phyloP scores from a whole-genome alignment of 208 protist genomes.

The Crithidia thermophila region DNA sequence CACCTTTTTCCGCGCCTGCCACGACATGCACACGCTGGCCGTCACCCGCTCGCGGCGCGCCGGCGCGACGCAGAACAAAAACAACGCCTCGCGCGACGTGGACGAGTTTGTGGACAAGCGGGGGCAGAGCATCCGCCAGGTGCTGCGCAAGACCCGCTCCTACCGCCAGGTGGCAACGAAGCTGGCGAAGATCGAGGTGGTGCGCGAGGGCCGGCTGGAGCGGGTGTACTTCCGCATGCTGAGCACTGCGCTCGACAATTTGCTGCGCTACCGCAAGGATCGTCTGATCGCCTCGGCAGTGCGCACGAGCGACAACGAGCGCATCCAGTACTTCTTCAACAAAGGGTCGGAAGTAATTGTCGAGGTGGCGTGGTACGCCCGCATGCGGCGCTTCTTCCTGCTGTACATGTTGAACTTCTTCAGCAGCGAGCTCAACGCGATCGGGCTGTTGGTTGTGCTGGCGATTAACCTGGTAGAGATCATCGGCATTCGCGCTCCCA shows the following conservation, averaged over 20 bases:
- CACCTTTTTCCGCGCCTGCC: conserved; percentile 61
- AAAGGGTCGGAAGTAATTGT: conserved; percentile 41
- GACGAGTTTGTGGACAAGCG: conserved; percentile 59
- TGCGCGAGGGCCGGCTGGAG: conserved; percentile 55
- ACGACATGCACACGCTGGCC: conserved; percentile 58
- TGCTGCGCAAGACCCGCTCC: conserved; percentile 41
- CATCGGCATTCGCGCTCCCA: conserved; percentile 40
- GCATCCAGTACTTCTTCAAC: conserved; percentile 63
- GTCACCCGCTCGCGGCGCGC: conserved; percentile 3
- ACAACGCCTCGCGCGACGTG: neutral
- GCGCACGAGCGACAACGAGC: conserved; percentile 64
- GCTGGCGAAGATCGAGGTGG: conserved; percentile 66
- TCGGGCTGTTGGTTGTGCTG: conserved; percentile 48
- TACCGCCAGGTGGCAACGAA: conserved; percentile 45
- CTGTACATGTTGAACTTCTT: conserved; percentile 51
- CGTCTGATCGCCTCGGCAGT: conserved; percentile 42
- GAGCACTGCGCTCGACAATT: conserved; percentile 41
- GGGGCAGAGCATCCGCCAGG: conserved; percentile 48
- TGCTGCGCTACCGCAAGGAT: conserved; percentile 32
- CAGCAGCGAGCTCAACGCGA: conserved; percentile 36
- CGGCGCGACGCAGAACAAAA: conserved; percentile 1
- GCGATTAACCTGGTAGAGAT: conserved; percentile 60
- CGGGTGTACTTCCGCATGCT: conserved; percentile 75
- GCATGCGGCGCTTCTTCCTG: conserved; percentile 34
- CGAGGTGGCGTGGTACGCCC: conserved; percentile 57